Conservation (phyloP, 139 green algal species). For the Yamagishiella unicocca region DNA sequence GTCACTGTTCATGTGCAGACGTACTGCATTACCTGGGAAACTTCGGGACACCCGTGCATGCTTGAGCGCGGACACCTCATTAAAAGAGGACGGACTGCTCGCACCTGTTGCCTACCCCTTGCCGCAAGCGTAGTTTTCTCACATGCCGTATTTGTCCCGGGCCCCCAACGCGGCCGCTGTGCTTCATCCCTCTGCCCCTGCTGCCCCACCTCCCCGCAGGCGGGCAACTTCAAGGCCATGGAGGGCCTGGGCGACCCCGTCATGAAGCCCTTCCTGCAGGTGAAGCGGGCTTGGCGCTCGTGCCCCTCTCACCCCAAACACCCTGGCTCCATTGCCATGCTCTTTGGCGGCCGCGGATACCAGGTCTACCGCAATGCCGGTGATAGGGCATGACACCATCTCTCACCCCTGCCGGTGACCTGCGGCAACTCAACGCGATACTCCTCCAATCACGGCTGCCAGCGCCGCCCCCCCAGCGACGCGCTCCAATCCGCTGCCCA, state of each 20-base stretch:
- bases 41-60: neutral
- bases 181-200: neutral
- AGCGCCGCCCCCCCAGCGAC: neutral
- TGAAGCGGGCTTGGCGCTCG: neutral
- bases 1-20: neutral
- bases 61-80: neutral
- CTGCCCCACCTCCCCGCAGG: conserved; percentile 26
- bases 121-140: neutral
- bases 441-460: neutral
- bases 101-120: neutral
- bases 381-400: no score
- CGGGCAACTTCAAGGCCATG: conserved; percentile 90
- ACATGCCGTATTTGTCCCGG: neutral
- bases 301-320: no score
- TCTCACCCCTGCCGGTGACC: neutral
- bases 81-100: neutral
- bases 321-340: no score
- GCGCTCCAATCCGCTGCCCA: neutral
- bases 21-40: neutral
- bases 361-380: no score
- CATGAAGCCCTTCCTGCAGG: conserved; percentile 92
- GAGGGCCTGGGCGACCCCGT: conserved; percentile 75
- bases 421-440: neutral
- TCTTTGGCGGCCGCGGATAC: no score
- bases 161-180: no score